A percentile compares a stretch with the other conserved stretches of the same genome.
These are phyloP conservation scores for Sarocladium oryzae DNA, from an alignment of 2,329 filamentous ascomycete species.

Conservation along the genomic window DNA sequence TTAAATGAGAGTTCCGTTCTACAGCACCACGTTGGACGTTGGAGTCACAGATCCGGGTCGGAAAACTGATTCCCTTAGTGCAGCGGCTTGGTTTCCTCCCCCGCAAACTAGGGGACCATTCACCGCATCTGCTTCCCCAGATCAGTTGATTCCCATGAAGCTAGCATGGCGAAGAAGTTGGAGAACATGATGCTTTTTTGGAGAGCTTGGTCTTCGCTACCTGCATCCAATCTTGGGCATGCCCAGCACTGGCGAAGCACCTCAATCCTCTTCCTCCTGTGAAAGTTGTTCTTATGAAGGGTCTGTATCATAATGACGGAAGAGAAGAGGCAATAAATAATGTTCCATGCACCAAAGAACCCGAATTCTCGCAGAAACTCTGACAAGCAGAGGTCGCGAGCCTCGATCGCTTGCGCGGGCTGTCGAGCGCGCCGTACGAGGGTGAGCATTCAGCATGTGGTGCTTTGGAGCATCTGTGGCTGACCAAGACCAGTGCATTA, in stretches of 20 bases:
- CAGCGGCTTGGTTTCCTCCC: background rate
- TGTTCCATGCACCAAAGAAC: constrained; percentile 3
- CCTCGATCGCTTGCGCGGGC: background rate
- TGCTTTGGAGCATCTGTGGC: background rate
- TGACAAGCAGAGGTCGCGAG: background rate
- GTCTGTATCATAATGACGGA: too few species aligned
- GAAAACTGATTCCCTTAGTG: constrained; percentile 1
- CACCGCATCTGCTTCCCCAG: background rate
- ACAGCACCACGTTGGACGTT: too few species aligned
- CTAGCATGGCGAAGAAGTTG: too few species aligned
- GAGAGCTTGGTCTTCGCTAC: too few species aligned
- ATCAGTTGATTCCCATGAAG: too few species aligned
- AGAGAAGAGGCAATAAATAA: too few species aligned
- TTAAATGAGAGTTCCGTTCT: too few species aligned
- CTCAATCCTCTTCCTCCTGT: too few species aligned
- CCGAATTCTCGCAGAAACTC: background rate
- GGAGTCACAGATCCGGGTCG: background rate
- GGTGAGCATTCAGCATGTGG: background rate
- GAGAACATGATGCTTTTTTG: too few species aligned
- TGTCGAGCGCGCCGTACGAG: background rate
- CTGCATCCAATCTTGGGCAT: too few species aligned
- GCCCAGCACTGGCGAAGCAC: too few species aligned
- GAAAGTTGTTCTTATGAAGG: too few species aligned
- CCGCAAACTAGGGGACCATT: background rate
- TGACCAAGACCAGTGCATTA: background rate